A percentile compares a stretch with the other conserved stretches of the same genome.
Evolutionary conservation across 768 basidiomycete genomes (phyloP).

Genomic region (Podaxis sp.): DNA sequence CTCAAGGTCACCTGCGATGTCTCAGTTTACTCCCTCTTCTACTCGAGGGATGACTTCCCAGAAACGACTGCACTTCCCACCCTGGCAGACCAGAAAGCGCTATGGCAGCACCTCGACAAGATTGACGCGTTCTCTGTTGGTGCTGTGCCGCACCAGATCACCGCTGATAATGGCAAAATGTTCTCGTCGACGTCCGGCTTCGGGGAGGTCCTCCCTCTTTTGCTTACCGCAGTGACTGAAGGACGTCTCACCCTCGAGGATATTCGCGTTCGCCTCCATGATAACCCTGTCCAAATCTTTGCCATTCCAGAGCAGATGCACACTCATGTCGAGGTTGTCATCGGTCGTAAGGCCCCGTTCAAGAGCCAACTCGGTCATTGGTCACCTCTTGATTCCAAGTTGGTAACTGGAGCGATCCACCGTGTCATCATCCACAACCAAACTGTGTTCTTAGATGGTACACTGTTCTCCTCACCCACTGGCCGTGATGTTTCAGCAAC

Average conservation of each 20-base stretch:
- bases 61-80: conserved; percentile 66
- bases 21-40: conserved; percentile 89
- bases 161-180: conserved; percentile 56
- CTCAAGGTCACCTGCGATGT: conserved; percentile 97
- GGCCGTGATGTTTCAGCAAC: conserved; percentile 77
- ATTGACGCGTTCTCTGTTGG: conserved; percentile 95
- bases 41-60: conserved; percentile 74
- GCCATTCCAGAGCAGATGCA: conserved; percentile 83
- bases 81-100: conserved; percentile 69
- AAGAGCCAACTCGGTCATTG: conserved; percentile 52
- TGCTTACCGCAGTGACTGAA: conserved; percentile 82
- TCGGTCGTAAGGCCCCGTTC: conserved; percentile 72
- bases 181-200: conserved; percentile 76
- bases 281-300: conserved; percentile 92
- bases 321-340: conserved; percentile 90
- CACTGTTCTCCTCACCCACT: conserved; percentile 52
- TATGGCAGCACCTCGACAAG: conserved; percentile 82
- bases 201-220: conserved; percentile 83
- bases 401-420: conserved; percentile 76
- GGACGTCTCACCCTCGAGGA: conserved; percentile 81
- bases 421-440: conserved; percentile 89
- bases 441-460: conserved; percentile 88
- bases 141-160: conserved; percentile 75
- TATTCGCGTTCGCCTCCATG: conserved; percentile 79
- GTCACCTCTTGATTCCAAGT: conserved; percentile 76